These are phyloP conservation scores for Globisporangium acanthophoron DNA, from an alignment of 352 stramenopile genomes.

Conservation along the genomic window DNA sequence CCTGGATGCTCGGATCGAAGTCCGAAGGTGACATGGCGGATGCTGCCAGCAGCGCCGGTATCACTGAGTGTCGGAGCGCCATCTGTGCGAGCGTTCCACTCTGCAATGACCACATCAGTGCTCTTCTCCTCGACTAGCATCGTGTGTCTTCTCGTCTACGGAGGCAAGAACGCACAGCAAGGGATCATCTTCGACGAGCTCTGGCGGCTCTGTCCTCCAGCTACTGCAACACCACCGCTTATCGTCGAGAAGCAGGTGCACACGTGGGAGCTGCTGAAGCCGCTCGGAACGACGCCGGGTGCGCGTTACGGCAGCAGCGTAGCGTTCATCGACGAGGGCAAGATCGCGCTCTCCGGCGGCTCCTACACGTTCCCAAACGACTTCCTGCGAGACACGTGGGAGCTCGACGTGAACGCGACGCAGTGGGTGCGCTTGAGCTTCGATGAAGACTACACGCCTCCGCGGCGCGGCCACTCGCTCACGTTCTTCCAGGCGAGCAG, in stretches of 20 bases:
- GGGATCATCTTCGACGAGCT: conserved; percentile 64
- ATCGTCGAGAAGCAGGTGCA: conserved; percentile 38
- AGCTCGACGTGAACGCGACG: conserved; percentile 59
- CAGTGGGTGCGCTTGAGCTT: conserved; percentile 62
- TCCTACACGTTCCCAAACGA: conserved; percentile 76
- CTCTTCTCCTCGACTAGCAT: conserved; percentile 23
- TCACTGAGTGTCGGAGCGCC: conserved; percentile 14
- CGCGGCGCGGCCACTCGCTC: conserved; percentile 48
- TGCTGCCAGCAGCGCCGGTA: conserved; percentile 13
- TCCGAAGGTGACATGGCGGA: conserved; percentile 36
- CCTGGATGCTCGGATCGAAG: conserved; percentile 16
- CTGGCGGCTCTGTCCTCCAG: conserved; percentile 52
- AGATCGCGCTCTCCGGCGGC: conserved; percentile 48
- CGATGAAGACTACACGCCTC: conserved; percentile 35
- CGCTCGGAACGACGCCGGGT: conserved; percentile 40
- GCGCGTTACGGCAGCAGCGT: conserved; percentile 54
- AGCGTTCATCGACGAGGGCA: conserved; percentile 52
- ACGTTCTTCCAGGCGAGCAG: conserved; percentile 29
- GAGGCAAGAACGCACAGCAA: conserved; percentile 38
- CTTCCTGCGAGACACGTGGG: conserved; percentile 66
- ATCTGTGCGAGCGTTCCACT: conserved; percentile 41
- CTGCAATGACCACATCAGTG: conserved; percentile 28
- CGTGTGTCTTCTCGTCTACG: conserved; percentile 50
- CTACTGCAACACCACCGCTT: not conserved
- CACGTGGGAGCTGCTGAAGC: conserved; percentile 47